Evolutionary conservation across 208 protist species (phyloP).

Genomic region (Novymonas esmeraldas): DNA sequence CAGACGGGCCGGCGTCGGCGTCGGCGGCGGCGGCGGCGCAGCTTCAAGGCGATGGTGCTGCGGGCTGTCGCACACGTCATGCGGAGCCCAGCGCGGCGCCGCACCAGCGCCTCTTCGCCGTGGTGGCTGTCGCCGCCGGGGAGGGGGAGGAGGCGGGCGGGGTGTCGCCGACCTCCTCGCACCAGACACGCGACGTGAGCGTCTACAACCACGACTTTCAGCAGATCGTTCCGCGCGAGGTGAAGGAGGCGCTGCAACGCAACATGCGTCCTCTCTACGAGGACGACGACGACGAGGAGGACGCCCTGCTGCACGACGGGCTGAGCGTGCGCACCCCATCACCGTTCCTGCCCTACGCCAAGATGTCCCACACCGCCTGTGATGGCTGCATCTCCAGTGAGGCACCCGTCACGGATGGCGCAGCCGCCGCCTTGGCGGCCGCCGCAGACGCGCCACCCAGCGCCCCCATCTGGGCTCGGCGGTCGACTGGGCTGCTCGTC

Average conservation of each 20-base stretch:
- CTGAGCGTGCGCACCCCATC: slow-evolving; percentile 1
- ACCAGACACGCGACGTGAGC: slow-evolving; percentile 13
- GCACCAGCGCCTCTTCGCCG: too few species aligned
- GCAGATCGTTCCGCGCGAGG: slow-evolving; percentile 36
- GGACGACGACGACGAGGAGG: slow-evolving; percentile 34
- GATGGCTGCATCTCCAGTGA: background rate
- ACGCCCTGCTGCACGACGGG: slow-evolving; percentile 15
- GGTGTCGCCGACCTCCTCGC: background rate
- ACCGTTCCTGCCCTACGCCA: slow-evolving; percentile 4
- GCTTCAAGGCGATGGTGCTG: background rate
- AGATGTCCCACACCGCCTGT: background rate
- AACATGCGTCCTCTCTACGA: slow-evolving; percentile 33
- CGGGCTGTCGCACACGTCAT: background rate
- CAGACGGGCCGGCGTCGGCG: too few species aligned
- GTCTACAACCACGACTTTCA: slow-evolving; percentile 51
- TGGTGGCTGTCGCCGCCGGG: background rate
- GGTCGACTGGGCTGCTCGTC: background rate
- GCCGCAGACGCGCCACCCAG: background rate
- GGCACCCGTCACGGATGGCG: background rate
- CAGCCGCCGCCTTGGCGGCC: background rate
- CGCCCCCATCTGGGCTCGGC: background rate
- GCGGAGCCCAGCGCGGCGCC: background rate
- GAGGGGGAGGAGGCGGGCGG: background rate
- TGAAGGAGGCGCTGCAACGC: slow-evolving; percentile 37
- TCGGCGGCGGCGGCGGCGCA: too few species aligned